Percentiles rank a stretch among this genome's conserved stretches.
Conservation (phyloP, 345 rosid species). For the Citrus inodora region DNA sequence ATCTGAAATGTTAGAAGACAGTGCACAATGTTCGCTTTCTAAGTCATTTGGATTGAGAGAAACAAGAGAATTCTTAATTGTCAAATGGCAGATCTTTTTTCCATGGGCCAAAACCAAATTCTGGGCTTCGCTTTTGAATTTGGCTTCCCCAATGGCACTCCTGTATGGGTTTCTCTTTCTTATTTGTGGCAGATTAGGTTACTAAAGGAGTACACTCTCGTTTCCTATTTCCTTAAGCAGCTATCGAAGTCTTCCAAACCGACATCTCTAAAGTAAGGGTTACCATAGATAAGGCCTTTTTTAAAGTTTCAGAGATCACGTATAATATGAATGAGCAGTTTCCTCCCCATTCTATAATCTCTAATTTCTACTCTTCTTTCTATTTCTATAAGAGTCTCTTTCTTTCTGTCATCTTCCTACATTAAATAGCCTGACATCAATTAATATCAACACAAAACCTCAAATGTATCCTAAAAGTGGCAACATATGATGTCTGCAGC, state of each 20-base stretch:
- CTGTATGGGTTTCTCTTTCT: not conserved
- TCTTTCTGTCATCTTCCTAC: not conserved
- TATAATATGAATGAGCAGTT: not conserved
- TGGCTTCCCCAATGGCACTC: not conserved
- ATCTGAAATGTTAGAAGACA: not conserved
- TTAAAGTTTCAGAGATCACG: too few species aligned
- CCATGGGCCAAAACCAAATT: not conserved
- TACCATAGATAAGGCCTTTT: too few species aligned
- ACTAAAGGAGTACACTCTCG: not conserved
- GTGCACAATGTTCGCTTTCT: not conserved
- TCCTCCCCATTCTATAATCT: not conserved
- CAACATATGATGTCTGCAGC: not conserved
- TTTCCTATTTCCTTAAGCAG: not conserved
- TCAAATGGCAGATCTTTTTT: not conserved
- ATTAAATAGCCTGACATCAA: not conserved
- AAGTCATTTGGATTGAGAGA: not conserved
- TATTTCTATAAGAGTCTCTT: not conserved
- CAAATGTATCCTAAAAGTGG: not conserved
- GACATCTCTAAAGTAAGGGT: not conserved
- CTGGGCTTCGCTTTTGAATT: not conserved
- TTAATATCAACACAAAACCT: not conserved
- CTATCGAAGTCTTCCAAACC: not conserved
- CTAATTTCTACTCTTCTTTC: not conserved
- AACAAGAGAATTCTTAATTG: not conserved
- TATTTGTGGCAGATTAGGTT: not conserved